These are phyloP conservation scores for Trypethelium eluteriae DNA, from an alignment of 495 filamentous ascomycete species.

Conservation along the genomic window DNA sequence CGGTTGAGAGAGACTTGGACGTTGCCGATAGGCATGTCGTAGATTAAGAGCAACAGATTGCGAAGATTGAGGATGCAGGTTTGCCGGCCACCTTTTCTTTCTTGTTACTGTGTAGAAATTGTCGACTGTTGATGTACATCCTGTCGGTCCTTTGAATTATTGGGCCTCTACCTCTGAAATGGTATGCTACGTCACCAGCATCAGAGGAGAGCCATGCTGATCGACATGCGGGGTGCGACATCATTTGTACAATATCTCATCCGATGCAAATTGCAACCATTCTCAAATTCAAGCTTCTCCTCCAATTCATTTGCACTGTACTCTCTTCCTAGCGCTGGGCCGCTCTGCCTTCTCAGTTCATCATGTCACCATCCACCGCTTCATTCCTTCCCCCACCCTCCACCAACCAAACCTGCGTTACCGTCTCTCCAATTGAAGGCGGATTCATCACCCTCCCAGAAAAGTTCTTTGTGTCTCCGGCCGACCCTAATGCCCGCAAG, in stretches of 20 bases:
- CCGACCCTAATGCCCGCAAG: slow-evolving; percentile 24
- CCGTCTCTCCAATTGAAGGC: slow-evolving; percentile 31
- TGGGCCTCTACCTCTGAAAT: not conserved
- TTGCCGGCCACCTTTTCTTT: not conserved
- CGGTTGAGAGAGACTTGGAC: not conserved
- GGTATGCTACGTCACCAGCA: not conserved
- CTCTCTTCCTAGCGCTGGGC: too few relatives aligned
- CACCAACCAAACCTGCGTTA: slow-evolving; percentile 29
- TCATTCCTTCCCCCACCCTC: slow-evolving; percentile 25
- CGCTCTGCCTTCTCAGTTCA: not conserved
- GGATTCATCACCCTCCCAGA: slow-evolving; percentile 35
- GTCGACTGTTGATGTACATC: not conserved
- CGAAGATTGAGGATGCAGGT: not conserved
- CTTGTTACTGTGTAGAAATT: not conserved
- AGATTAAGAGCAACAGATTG: not conserved
- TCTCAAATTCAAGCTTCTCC: too few relatives aligned
- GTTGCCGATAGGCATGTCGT: not conserved
- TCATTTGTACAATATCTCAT: not conserved
- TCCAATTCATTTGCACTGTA: too few relatives aligned
- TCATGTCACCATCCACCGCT: slow-evolving; percentile 1
- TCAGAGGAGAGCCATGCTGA: not conserved
- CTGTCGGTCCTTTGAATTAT: not conserved
- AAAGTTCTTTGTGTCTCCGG: slow-evolving; percentile 31
- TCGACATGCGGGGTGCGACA: slow-evolving; percentile 4
- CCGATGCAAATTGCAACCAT: not conserved